Evolutionary conservation across 805 yeast genomes (phyloP).

Genomic region (Saccharomyces mikatae): DNA sequence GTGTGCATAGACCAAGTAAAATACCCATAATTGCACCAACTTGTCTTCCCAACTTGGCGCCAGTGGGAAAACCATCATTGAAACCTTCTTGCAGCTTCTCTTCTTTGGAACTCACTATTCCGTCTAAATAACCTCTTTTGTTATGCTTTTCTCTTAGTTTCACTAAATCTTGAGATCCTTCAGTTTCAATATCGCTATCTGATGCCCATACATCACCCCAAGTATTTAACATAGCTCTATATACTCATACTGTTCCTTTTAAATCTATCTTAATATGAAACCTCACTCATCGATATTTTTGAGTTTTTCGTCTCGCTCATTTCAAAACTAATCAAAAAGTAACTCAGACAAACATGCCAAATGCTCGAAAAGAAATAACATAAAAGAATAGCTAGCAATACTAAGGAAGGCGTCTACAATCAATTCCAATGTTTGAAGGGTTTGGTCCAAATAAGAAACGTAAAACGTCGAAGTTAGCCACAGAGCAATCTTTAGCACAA

Average conservation of each 20-base stretch:
- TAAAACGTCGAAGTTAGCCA: constrained; percentile 10
- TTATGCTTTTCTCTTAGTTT: constrained; percentile 53
- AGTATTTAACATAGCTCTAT: constrained; percentile 3
- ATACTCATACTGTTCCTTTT: background rate
- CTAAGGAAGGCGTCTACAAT: background rate
- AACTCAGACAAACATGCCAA: background rate
- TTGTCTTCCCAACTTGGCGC: constrained; percentile 58
- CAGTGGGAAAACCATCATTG: constrained; percentile 68
- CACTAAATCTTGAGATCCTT: constrained; percentile 22
- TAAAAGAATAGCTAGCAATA: background rate
- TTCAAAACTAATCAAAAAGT: background rate
- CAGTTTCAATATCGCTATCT: constrained; percentile 5
- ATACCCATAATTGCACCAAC: constrained; percentile 60
- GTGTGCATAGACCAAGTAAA: constrained; percentile 31
- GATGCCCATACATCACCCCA: constrained; percentile 23
- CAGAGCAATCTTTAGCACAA: constrained; percentile 22
- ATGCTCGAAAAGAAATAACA: background rate
- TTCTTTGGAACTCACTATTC: constrained; percentile 62
- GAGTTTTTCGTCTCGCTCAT: background rate
- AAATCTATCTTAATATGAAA: background rate
- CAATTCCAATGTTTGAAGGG: constrained; percentile 12
- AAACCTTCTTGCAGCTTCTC: constrained; percentile 68
- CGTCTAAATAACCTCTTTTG: constrained; percentile 80
- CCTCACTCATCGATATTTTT: background rate
- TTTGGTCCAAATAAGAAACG: constrained; percentile 26